phyloP scores from a whole-genome alignment of 768 basidiomycete genomes.

The Trametes maxima region DNA sequence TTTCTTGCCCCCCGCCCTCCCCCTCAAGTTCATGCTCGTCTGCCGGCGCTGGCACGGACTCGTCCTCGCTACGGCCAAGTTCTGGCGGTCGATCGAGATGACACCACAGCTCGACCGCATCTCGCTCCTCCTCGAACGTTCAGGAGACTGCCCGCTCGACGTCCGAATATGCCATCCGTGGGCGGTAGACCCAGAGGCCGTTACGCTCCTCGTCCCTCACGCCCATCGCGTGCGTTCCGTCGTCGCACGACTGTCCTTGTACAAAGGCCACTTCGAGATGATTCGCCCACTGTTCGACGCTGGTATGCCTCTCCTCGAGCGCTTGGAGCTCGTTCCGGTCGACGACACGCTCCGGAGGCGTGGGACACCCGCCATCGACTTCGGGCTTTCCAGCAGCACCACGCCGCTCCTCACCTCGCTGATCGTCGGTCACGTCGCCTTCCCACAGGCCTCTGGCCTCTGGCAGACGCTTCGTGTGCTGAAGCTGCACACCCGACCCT shows the following conservation, averaged over 20 bases:
- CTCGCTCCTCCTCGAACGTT: neutral
- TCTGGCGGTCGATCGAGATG: neutral
- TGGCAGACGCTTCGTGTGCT: neutral
- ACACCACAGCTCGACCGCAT: neutral
- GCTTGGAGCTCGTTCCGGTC: neutral
- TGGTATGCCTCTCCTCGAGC: neutral
- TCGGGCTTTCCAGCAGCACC: neutral
- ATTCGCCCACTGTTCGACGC: neutral
- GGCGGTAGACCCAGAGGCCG: neutral
- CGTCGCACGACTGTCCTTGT: neutral
- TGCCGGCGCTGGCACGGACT: neutral
- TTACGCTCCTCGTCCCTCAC: neutral
- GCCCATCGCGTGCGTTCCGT: neutral
- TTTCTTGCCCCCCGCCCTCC: neutral
- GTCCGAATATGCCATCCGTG: neutral
- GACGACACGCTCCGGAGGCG: neutral
- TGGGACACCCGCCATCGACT: neutral
- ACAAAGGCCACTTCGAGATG: neutral
- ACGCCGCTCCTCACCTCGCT: neutral
- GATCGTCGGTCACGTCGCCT: neutral
- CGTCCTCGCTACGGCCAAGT: neutral
- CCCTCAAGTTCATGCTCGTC: neutral
- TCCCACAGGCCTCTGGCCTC: neutral
- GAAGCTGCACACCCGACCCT: neutral
- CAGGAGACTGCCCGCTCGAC: neutral